Evolutionary conservation across 768 basidiomycete genomes (phyloP).

Genomic region (Phanerochaete carnosa): DNA sequence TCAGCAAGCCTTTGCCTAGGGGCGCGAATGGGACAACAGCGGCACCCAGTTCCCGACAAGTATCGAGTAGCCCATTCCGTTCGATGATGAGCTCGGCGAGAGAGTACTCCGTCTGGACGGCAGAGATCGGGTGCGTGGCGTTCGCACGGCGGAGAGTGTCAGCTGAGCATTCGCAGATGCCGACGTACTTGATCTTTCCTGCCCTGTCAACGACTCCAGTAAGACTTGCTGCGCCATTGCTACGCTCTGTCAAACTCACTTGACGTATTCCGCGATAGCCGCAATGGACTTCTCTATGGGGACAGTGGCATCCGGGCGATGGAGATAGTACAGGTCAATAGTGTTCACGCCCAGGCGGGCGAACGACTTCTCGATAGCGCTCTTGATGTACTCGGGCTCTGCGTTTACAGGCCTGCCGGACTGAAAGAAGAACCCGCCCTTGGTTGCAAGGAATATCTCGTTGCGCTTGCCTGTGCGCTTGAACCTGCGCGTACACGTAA

Average conservation of each 20-base stretch:
- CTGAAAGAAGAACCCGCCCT: constrained; percentile 25
- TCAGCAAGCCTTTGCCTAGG: constrained; percentile 45
- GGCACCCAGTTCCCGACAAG: constrained; percentile 39
- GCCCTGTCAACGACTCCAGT: constrained; percentile 15
- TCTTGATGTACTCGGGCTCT: constrained; percentile 21
- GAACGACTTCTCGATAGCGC: constrained; percentile 24
- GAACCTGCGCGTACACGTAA: constrained; percentile 38
- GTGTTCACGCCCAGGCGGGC: constrained; percentile 25
- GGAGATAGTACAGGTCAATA: constrained; percentile 32
- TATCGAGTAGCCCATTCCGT: constrained; percentile 28
- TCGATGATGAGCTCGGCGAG: constrained; percentile 35
- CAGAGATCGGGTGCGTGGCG: constrained; percentile 34
- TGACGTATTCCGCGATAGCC: constrained; percentile 27
- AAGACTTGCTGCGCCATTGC: neutral
- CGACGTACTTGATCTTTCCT: constrained; percentile 35
- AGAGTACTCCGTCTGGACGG: constrained; percentile 36
- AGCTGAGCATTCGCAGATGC: constrained; percentile 32
- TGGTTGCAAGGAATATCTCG: constrained; percentile 44
- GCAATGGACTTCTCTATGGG: constrained; percentile 19
- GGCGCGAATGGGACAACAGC: constrained; percentile 43
- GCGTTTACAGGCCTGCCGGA: constrained; percentile 17
- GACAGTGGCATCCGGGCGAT: constrained; percentile 17
- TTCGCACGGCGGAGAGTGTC: constrained; percentile 34
- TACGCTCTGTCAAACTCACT: constrained; percentile 20
- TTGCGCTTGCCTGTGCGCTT: constrained; percentile 47